Base-by-base conservation (phyloP, 257 asterid species). In the Eucommia ulmoides region DNA sequence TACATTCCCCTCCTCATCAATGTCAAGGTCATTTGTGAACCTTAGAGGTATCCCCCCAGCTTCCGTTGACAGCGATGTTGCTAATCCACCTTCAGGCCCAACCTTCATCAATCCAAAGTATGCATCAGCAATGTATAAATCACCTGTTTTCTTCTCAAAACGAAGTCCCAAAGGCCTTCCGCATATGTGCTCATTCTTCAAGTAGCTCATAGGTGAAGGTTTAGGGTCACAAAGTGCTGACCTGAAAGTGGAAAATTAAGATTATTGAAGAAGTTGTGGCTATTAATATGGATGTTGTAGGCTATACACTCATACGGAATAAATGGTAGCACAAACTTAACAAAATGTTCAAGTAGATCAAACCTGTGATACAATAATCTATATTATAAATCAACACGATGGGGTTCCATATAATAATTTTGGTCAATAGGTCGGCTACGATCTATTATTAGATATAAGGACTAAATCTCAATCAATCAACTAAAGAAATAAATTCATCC, bases 121-220 rank as follows among this genome's bases (percentile, higher is more conserved):
- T 19, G 98, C 94, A 75, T 89, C 98, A 1, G 94, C 98, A 24
- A 89, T 82, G 71, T 85, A 89, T 56, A 89, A 64, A 63, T 85
- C 94, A 29, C 98, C 98, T 5, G 63, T 82, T 60, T 49, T 79
- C 62, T 73, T 78, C 71, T 82, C 82, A 50, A 89, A 89, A 52
- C 98, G 74, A 51, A 89, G 69, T 24, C 98, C 94, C 79, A 89
- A 63, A 26, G 98, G 98, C 74, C 96, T 74, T 23, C 98, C 98
- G 67, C 98, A 91, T 21, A 86, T 83, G 76, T 91, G 96, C 68
- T 91, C 98, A 24, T 81, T 70, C 72, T 77, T 79, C 73, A 77
- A 49, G 60, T 85, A 86, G 78, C 75, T 57, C 56, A 71, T 1
- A 0, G 60, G 62, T 6, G 94, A 73, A 16, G 92, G 83, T 56